Evolutionary conservation across 169 alveolate genomes (phyloP).

Genomic region (Plasmodium vivax): DNA sequence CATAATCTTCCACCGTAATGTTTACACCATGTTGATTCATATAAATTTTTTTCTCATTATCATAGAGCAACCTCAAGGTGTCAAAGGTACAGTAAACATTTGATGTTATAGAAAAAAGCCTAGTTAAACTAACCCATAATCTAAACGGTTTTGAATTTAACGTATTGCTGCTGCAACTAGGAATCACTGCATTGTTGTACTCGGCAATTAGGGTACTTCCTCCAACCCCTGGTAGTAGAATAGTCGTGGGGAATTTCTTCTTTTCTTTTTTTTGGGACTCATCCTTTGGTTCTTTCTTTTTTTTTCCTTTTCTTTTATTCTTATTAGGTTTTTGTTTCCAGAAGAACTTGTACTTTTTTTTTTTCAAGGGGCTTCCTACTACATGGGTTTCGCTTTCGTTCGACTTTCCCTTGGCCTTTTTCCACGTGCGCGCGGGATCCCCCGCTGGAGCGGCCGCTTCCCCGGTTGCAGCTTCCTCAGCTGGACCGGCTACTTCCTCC

Average conservation of each 20-base stretch:
- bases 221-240: conserved; percentile 54
- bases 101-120: conserved; percentile 30
- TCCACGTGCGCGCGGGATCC: neutral
- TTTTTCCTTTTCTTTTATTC: neutral
- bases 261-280: neutral
- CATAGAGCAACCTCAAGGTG: conserved; percentile 33
- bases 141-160: conserved; percentile 53
- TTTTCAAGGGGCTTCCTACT: neutral
- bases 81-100: conserved; percentile 47
- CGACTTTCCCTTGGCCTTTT: neutral
- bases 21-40: conserved; percentile 32
- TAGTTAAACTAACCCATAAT: conserved; percentile 34
- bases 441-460: neutral
- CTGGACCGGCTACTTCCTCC: neutral
- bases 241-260: neutral
- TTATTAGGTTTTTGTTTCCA: neutral
- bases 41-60: conserved; percentile 10
- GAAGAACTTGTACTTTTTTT: neutral
- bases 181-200: conserved; percentile 26
- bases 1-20: conserved; percentile 34
- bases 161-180: conserved; percentile 12
- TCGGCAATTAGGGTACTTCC: conserved; percentile 65
- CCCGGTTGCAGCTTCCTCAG: neutral
- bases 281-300: neutral
- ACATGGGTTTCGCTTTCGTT: neutral